phyloP scores from a whole-genome alignment of 1,284 basidiomycete genomes.

The Cerrena zonata region DNA sequence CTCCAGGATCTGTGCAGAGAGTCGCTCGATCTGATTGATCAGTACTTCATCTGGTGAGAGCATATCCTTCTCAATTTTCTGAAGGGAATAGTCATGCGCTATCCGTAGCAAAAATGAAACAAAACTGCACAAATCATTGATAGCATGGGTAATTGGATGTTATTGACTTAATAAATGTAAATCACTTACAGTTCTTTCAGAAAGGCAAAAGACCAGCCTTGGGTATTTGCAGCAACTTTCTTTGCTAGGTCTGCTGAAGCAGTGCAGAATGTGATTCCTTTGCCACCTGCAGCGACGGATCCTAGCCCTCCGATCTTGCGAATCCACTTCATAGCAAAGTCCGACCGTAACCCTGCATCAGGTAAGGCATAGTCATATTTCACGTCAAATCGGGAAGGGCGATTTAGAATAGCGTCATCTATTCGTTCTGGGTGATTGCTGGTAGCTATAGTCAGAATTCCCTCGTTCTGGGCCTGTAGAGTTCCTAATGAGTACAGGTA shows the following conservation, averaged over 20 bases:
- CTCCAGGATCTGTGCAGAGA: slow-evolving; percentile 17
- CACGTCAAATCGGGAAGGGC: slow-evolving; percentile 43
- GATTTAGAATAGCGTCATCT: slow-evolving; percentile 40
- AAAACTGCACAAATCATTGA: slow-evolving; percentile 15
- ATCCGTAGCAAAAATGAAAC: slow-evolving; percentile 25
- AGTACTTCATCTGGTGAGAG: slow-evolving; percentile 11
- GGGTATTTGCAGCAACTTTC: slow-evolving; percentile 22
- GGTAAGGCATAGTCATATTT: slow-evolving; percentile 37
- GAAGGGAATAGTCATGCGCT: slow-evolving; percentile 20
- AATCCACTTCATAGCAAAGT: slow-evolving; percentile 24
- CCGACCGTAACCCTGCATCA: slow-evolving; percentile 15
- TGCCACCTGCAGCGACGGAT: neutral
- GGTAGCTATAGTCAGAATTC: slow-evolving; percentile 35
- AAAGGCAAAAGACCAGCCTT: slow-evolving; percentile 27
- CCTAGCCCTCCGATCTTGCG: slow-evolving; percentile 13
- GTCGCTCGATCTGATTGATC: slow-evolving; percentile 16
- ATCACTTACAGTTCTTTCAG: slow-evolving; percentile 26
- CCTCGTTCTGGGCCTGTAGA: slow-evolving; percentile 17
- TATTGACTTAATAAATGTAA: neutral
- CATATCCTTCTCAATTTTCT: neutral
- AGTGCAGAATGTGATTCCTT: slow-evolving; percentile 11
- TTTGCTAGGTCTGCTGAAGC: slow-evolving; percentile 12
- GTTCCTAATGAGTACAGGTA: neutral
- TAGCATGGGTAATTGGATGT: neutral
- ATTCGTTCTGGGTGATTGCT: slow-evolving; percentile 45